Percentiles rank a stretch among this genome's conserved stretches.
phyloP scores from a whole-genome alignment of 2,329 filamentous ascomycete genomes.

The Stagonosporopsis vannaccii region DNA sequence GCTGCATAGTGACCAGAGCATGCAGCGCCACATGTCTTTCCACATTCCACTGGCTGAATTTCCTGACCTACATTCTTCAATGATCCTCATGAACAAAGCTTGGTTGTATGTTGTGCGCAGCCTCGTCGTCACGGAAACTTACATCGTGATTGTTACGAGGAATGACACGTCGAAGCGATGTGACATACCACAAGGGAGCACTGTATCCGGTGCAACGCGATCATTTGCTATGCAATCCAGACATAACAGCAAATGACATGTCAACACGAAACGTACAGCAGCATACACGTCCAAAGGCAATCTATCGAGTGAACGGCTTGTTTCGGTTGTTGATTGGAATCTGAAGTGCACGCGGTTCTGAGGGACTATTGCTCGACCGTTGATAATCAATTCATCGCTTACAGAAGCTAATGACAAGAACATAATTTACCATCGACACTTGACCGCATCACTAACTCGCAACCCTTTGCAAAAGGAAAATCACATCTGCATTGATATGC shows the following conservation, averaged over 20 bases:
- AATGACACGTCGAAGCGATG: not conserved
- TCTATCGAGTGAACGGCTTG: not conserved
- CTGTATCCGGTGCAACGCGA: not conserved
- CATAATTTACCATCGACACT: not conserved
- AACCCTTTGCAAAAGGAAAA: constrained; percentile 1
- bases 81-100: not conserved
- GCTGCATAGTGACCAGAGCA: not conserved
- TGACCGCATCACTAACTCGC: not conserved
- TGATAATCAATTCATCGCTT: not conserved
- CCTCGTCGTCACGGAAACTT: not conserved
- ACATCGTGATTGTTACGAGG: not conserved
- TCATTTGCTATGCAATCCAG: not conserved
- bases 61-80: not conserved
- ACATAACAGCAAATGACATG: not conserved
- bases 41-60: not conserved
- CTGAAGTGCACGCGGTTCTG: not conserved
- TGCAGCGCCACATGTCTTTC: not conserved
- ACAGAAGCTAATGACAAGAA: not conserved
- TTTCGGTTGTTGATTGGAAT: not conserved
- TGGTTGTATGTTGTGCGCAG: not conserved
- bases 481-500: not conserved
- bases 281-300: not conserved
- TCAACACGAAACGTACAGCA: not conserved
- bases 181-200: constrained; percentile 4
- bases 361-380: not conserved